Conservation (phyloP, 106 monocot genomes). For the Dactylorhiza incarnata region DNA sequence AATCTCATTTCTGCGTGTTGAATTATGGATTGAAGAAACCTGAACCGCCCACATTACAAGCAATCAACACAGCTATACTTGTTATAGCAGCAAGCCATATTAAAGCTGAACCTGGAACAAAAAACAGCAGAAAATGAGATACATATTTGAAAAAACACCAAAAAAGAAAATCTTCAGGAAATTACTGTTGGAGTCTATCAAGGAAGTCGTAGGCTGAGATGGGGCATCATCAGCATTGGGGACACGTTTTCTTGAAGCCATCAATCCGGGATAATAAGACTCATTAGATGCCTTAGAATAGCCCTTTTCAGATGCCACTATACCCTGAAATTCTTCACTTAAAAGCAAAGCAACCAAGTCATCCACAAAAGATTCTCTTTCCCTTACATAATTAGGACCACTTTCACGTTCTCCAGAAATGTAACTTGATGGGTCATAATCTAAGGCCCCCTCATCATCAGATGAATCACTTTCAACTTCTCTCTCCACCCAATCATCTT, state of each 20-base stretch:
- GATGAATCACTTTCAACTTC: slow-evolving; percentile 48
- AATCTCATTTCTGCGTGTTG: not conserved
- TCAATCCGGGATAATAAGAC: slow-evolving; percentile 11
- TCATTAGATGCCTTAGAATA: slow-evolving; percentile 25
- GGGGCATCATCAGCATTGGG: slow-evolving; percentile 22
- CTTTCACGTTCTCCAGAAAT: slow-evolving; percentile 15
- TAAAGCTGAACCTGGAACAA: slow-evolving; percentile 51
- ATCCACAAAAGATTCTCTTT: slow-evolving; percentile 85
- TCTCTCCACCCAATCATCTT: slow-evolving; percentile 30
- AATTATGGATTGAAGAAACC: slow-evolving; percentile 70
- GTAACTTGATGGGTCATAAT: slow-evolving; percentile 14
- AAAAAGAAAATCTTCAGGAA: not conserved
- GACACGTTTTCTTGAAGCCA: slow-evolving; percentile 13
- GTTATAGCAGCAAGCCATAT: slow-evolving; percentile 79
- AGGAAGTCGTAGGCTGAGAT: slow-evolving; percentile 25
- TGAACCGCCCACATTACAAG: slow-evolving; percentile 61
- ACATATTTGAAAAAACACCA: not conserved
- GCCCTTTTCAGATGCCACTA: slow-evolving; percentile 76
- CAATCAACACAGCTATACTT: slow-evolving; percentile 59
- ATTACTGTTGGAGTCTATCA: slow-evolving; percentile 28
- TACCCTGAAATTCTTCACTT: slow-evolving; percentile 97
- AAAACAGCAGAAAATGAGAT: slow-evolving; percentile 3
- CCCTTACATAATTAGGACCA: slow-evolving; percentile 18
- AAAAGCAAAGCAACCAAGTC: slow-evolving; percentile 74
- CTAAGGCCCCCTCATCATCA: slow-evolving; percentile 45